These are phyloP conservation scores for Amanita fuliginea DNA, from an alignment of 768 basidiomycete genomes.

Conservation along the genomic window DNA sequence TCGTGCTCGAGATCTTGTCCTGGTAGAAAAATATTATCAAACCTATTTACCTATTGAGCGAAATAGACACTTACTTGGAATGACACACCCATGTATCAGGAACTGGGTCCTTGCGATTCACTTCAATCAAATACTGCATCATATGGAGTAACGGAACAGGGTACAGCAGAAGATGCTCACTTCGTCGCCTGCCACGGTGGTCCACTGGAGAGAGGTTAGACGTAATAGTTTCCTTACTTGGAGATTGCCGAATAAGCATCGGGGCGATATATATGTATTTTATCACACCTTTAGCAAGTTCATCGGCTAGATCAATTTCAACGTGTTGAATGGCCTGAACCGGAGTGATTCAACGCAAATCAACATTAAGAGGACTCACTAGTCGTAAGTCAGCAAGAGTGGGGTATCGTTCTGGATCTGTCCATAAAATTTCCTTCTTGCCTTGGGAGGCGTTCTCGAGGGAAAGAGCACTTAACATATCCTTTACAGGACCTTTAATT, in stretches of 20 bases:
- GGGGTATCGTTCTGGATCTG: constrained; percentile 32
- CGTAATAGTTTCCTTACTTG: constrained; percentile 63
- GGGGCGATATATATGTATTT: background rate
- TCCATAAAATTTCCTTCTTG: constrained; percentile 65
- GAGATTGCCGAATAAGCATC: background rate
- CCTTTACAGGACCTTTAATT: constrained; percentile 40
- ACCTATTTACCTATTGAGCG: background rate
- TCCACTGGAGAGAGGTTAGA: constrained; percentile 66
- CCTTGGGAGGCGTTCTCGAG: constrained; percentile 55
- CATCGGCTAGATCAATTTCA: constrained; percentile 62
- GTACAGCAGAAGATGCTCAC: constrained; percentile 22
- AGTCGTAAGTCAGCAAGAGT: constrained; percentile 44
- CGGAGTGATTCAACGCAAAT: constrained; percentile 7
- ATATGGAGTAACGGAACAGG: background rate
- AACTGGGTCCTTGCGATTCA: constrained; percentile 45
- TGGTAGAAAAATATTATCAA: constrained; percentile 14
- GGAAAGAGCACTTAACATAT: constrained; percentile 45
- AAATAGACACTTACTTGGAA: constrained; percentile 37
- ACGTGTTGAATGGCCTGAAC: constrained; percentile 52
- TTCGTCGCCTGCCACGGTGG: constrained; percentile 56
- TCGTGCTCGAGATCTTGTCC: constrained; percentile 62
- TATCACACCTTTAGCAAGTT: constrained; percentile 53
- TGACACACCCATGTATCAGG: constrained; percentile 52
- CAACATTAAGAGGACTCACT: constrained; percentile 27
- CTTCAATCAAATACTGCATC: constrained; percentile 66